Base-by-base conservation (phyloP, 2,329 filamentous ascomycete genomes). In the Annulohypoxylon truncatum region DNA sequence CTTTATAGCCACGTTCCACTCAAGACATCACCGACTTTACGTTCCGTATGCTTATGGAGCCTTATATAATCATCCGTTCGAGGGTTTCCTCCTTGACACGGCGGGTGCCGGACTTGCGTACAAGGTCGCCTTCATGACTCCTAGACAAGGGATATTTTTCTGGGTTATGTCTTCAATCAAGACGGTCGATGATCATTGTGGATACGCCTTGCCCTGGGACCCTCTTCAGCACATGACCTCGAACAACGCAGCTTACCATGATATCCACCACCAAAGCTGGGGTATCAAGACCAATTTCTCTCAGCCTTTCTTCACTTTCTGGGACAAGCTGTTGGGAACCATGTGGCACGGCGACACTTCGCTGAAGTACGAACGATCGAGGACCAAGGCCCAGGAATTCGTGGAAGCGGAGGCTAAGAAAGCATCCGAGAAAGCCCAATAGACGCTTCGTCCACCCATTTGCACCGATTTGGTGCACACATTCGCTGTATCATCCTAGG, bases 191-290 rank as follows among this genome's bases (percentile, higher is more conserved):
- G 96, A 99, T 77, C 96, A 99, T 82, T 97, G 95, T 79, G 96
- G 96, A 70, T 99, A 98, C 77, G 85, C 89, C n/a, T 90, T 99
- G 67, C 96, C 96, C 1, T 98, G 92, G 89, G 96, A 99, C 78
- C 95, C 95, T 1, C 84, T 98, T 57, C 94, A 97, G 84, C 90
- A 91, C 76, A 85, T 98, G 66, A 97, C 94, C 46, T 92, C 92
- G 78, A 98, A 99, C 84, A 97, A 98, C 73, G 95, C 96, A 24
- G 91, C 90, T 33, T 99, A 98, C 80, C 96, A 99, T 77, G 96
- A 99, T 76, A 95, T 99, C 64, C 96, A 99, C 80, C 96, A 99
- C 81, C 96, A 99, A 81, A 96, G 92, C 80, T 98, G 95, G 94
- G 96, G 96, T 61, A 97, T 99, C 85, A 99, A 98, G 86, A 92